Evolutionary conservation across 179 eudicot species (phyloP), one percentile per base, ranked within the genome.

Genomic region (Nepenthes alata): DNA sequence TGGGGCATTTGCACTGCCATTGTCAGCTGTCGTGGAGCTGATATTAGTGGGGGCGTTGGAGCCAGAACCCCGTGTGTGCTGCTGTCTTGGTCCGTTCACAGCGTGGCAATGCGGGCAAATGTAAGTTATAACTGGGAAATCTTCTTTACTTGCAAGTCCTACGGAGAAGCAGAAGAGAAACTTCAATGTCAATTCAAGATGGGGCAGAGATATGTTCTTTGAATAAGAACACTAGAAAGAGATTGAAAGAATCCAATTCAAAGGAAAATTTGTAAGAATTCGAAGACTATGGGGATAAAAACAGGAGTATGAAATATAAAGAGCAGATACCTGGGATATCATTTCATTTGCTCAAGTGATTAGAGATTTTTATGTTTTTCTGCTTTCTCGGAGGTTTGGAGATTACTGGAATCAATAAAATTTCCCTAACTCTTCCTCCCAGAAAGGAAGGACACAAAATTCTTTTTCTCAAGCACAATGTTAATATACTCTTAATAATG

Each of bases 81-180:
- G 67, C 35, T 72, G 74, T 65, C 78, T 83, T 73, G 95, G 84
- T 66, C 85, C 83, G 63, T 93, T 93, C 68, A 93, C 72, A 53
- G 95, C 87, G 61, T 76, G 85, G 67, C 98, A 93, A 66, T 82
- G 97, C 13, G 95, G 96, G 75, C 98, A 86, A 47, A 89, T 89
- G 68, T 93, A 86, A 47, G 89, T 83, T 54, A 89, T 61, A 62
- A 75, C 83, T 0, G 97, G 93, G 41, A 83, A 89, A 72, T 93
- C 96, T 73, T 93, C 98, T 76, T 85, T 87, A 63, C 98, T 85
- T 37, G 97, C 93, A 57, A 93, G 98, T 53, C 97, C 97, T 90
- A 72, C 36, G 59, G 35, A 62, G 66, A 67, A 52, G 62, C 13
- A 64, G 35, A 4, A n/a, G 16, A 35, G 7, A 45, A 5, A 49